Evolutionary conservation across 2,329 filamentous ascomycete species (phyloP), one percentile per base, ranked within the genome.

Genomic region (Talaromyces sp.): DNA sequence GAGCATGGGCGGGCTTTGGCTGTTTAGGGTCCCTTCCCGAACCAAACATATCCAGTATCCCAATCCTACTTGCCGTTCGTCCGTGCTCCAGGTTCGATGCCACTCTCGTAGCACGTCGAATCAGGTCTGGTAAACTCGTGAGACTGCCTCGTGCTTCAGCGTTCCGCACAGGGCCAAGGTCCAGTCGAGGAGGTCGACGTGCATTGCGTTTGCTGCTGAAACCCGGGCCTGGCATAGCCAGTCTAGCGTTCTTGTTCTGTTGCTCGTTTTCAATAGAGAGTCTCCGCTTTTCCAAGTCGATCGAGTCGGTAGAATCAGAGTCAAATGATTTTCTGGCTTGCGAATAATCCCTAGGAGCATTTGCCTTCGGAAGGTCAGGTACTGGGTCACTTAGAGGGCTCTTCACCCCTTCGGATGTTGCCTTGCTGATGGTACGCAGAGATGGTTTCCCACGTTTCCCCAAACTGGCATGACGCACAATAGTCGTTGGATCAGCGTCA

Each of bases 91-190:
- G 87, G 76, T 96, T 92, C 0, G 91, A 86, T 16, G 93, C 94
- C 42, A 98, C 80, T 66, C 87, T 87, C 0, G 94, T 98, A 10
- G 95, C 95, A 68, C 95, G 86, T 69, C 87, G 85, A 67, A 99
- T 98, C 63, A 99, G 79, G 73, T 98, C 95, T 0, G 93, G 90
- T 63, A 99, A 79, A 75, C 93, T 97, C 1, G 95, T 98, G 65
- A 96, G 81, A 72, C 93, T 97, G 4, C 92, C 93, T 70, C 95
- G 86, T 1, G 89, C 86, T 74, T 97, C 92, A 16, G 91, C 90
- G 57, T 89, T 87, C 66, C 87, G 85, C 3, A 96, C 90, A 4
- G 90, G 90, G 70, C 93, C 88, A 28, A 97, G 89, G 70, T 97
- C 87, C 4, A 97, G 79, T 40, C 85, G 86, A 3, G 91, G 90